Conservation (phyloP, 495 filamentous ascomycete species). For the Neurospora terricola region DNA sequence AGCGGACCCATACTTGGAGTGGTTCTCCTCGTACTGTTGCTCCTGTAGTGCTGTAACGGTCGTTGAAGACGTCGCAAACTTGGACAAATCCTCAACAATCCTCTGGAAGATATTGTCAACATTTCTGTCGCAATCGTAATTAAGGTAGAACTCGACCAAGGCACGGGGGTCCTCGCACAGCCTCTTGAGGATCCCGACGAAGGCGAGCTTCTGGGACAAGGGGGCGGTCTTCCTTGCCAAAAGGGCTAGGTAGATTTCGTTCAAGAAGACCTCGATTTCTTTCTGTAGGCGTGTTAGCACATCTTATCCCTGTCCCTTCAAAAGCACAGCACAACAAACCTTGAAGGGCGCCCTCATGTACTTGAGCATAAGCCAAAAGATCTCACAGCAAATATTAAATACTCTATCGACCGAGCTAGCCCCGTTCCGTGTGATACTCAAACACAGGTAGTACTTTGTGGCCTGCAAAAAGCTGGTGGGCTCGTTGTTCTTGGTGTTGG, state of each 20-base stretch:
- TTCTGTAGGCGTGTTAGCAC: constrained; percentile 43
- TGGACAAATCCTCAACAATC: constrained; percentile 85
- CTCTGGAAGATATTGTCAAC: constrained; percentile 97
- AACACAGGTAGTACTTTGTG: constrained; percentile 88
- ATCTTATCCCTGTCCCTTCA: no score
- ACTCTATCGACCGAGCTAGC: constrained; percentile 83
- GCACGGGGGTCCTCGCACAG: constrained; percentile 77
- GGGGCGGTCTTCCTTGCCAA: constrained; percentile 81
- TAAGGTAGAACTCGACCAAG: constrained; percentile 92
- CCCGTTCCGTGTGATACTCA: constrained; percentile 89
- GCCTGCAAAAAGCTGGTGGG: constrained; percentile 88
- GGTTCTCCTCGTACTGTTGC: constrained; percentile 72
- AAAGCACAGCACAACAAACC: constrained; percentile 33
- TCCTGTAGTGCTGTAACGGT: constrained; percentile 66
- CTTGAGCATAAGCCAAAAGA: constrained; percentile 94
- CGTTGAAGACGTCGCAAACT: constrained; percentile 65
- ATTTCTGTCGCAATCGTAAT: constrained; percentile 94
- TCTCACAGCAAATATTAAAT: constrained; percentile 93
- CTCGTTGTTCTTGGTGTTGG: constrained; percentile 73
- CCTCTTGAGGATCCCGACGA: constrained; percentile 76
- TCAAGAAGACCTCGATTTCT: constrained; percentile 95
- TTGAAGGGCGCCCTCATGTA: constrained; percentile 91
- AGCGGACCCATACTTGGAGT: constrained; percentile 45
- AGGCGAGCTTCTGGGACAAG: constrained; percentile 81
- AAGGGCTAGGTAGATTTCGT: constrained; percentile 94